phyloP scores from a whole-genome alignment of 306 rosid species.

The Cucumis sativus region Cucumber_9930_V3 NC_026659.2:26539501-26540000 shows the following conservation, averaged over 20 bases:
- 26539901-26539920: not conserved
- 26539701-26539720: not conserved
- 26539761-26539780: not conserved
- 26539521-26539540: not conserved
- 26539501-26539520: too few species aligned
- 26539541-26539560: not conserved
- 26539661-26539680: not conserved
- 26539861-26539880: too few species aligned
- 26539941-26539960: not conserved
- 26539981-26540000: not conserved
- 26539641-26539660: not conserved
- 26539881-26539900: not conserved
- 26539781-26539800: not conserved
- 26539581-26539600: too few species aligned
- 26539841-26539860: too few species aligned
- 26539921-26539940: too few species aligned
- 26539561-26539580: not conserved
- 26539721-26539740: not conserved
- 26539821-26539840: too few species aligned
- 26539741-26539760: not conserved
- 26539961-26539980: too few species aligned
- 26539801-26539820: not conserved
- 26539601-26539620: not conserved
- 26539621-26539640: too few species aligned
- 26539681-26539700: not conserved